Evolutionary conservation across 1,284 basidiomycete genomes (phyloP), one percentile per base, ranked within the genome.

Genomic region (Pholiota adiposa): DNA sequence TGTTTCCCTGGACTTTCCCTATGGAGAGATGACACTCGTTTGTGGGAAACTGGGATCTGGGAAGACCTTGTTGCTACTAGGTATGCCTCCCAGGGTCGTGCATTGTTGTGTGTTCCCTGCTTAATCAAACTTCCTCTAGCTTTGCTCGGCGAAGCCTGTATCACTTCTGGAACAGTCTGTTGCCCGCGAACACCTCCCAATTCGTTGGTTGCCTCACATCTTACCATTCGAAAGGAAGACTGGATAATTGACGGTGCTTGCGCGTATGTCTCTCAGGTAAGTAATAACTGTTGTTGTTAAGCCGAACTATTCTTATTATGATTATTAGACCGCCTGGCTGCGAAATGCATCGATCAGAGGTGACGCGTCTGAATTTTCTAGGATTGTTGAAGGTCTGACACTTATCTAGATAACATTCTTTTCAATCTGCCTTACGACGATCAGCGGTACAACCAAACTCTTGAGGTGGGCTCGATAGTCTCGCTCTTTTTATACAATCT

Each of bases 261-360:
- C 59, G 96, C 94, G 0, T 98, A 95, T 75, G 96, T 97, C 14
- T 94, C 96, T 18, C 96, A 98, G 77, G 86, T 84, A 43, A 43
- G 86, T 84, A 43, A 43, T 21, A 23, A 23, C 46, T 9, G 23
- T 34, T 16, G 21, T 18, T 25, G 40, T 33, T 3, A 4, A 31
- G 40, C 12, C n/a, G n/a, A 29, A 16, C 25, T 3, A 3, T 40
- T 16, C 14, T 16, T 21, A 36, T 19, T 5, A 19, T 11, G 27
- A 56, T 40, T 9, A 21, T 12, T 31, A 86, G 82, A 78, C 81
- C 27, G 85, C 90, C 12, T 96, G 93, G 93, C 82, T 97, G 31
- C 87, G 94, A 58, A 97, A 97, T 70, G 95, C 94, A 0, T 93
- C 92, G 3, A 95, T 98, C 73, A 90, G 90, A 81, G 89, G 88